Evolutionary conservation across 2,329 filamentous ascomycete species (phyloP).

Genomic region (Sordariomycetes sp.): DNA sequence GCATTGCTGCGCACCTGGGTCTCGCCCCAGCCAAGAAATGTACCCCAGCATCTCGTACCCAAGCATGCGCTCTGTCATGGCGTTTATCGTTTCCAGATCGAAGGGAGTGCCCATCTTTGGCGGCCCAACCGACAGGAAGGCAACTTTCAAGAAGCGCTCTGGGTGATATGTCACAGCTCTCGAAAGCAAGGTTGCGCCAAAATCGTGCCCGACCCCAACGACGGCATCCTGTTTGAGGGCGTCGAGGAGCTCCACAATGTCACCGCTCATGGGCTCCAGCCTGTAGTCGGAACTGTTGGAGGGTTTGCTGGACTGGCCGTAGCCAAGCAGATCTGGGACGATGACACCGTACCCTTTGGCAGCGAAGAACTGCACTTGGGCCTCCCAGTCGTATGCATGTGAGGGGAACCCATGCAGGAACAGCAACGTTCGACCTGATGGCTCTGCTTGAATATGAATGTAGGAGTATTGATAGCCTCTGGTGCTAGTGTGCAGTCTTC

Average conservation of each 20-base stretch:
- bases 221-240: constrained; percentile 18
- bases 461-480: constrained; percentile 16
- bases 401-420: constrained; percentile 41
- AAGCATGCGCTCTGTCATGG: constrained; percentile 16
- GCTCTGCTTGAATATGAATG: constrained; percentile 12
- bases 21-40: constrained; percentile 15
- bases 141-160: constrained; percentile 8
- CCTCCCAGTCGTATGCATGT: constrained; percentile 31
- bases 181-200: constrained; percentile 20
- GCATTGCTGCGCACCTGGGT: constrained; percentile 6
- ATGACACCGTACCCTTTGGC: constrained; percentile 29
- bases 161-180: constrained; percentile 16
- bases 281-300: constrained; percentile 16
- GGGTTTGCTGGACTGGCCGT: constrained; percentile 22
- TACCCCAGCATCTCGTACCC: constrained; percentile 22
- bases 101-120: constrained; percentile 16
- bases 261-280: constrained; percentile 19
- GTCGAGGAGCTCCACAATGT: constrained; percentile 21
- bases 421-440: constrained; percentile 24
- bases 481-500: neutral
- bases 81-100: constrained; percentile 19
- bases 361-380: constrained; percentile 24
- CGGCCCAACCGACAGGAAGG: constrained; percentile 21
- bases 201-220: constrained; percentile 31
- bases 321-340: constrained; percentile 30